A percentile compares a stretch with the other conserved stretches of the same genome.
These are phyloP conservation scores for Naganishia albida DNA, from an alignment of 1,284 basidiomycete genomes.

Conservation along the genomic window DNA sequence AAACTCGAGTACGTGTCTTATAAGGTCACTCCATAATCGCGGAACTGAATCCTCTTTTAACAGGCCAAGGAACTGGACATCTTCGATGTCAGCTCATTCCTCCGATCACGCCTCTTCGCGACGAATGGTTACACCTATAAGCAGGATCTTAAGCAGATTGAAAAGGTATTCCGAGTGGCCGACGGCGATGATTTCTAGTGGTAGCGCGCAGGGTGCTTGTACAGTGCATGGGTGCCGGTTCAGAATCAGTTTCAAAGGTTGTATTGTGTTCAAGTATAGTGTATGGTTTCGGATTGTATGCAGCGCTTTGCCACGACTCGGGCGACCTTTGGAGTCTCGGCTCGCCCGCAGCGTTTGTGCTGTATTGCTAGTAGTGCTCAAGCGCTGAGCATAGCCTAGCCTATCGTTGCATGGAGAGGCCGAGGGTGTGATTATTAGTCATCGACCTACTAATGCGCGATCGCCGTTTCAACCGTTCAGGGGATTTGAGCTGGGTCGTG, in stretches of 20 bases:
- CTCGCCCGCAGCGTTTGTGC: too few species aligned
- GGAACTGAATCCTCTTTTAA: slow-evolving; percentile 1
- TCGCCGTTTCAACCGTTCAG: too few species aligned
- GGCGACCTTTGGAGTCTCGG: too few species aligned
- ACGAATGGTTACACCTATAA: slow-evolving; percentile 79
- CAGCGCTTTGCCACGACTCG: too few species aligned
- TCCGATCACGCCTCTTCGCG: slow-evolving; percentile 79
- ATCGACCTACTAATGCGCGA: too few species aligned
- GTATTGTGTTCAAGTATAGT: neutral
- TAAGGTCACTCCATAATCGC: neutral
- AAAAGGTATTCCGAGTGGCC: slow-evolving; percentile 48
- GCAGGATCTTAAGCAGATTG: slow-evolving; percentile 40
- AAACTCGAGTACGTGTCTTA: slow-evolving; percentile 71
- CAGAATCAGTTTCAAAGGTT: neutral
- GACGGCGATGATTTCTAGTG: slow-evolving; percentile 28
- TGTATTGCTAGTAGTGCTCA: too few species aligned
- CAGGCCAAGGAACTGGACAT: slow-evolving; percentile 94
- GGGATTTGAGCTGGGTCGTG: too few species aligned
- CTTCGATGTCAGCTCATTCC: slow-evolving; percentile 83
- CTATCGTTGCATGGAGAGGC: too few species aligned
- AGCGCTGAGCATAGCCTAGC: too few species aligned
- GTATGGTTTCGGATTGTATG: neutral
- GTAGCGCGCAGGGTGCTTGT: neutral
- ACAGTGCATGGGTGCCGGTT: neutral
- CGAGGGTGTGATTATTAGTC: too few species aligned